Evolutionary conservation across 2,329 filamentous ascomycete genomes (phyloP), one percentile per base, ranked within the genome.

Genomic region (Verticillium nonalfalfae): DNA sequence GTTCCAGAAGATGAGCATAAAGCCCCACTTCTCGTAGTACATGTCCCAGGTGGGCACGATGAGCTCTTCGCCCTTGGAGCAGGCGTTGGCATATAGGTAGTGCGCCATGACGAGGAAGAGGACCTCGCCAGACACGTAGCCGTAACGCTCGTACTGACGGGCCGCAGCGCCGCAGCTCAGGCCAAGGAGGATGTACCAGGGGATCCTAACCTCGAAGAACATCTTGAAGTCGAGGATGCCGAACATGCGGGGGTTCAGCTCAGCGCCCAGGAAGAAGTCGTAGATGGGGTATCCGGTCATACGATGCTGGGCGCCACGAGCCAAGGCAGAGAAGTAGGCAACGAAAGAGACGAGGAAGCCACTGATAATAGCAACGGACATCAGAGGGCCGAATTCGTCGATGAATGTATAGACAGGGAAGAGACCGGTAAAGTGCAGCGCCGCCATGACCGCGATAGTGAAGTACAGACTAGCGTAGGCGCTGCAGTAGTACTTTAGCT

Each of bases 1-100:
- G 77, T 97, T 97, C 93, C 93, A 97, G 85, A 97, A 97, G 75
- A 96, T 96, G 67, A 97, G 85, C 93, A 97, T 97, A 81, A 97
- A 97, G 59, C 93, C 93, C 86, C 91, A 93, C 79, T 97, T 97
- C 81, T 97, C 93, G 70, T 92, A 94, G 81, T 96, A 96, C 89
- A 97, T 96, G 71, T 72, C 76, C 75, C 93, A 97, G 58, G 91
- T 95, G 9, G 90, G 90, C 62, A 92, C 85, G 74, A 97, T 97
- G 72, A 92, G 85, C 76, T 97, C 91, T 77, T 97, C 93, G 57
- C 90, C 93, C 79, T 97, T 97, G 68, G 89, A 87, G 79, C 93
- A 97, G 59, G 93, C 92, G 74, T 96, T 95, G 72, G 92, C 91
- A 71, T 97, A 97, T 56, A 97, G 83, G 77, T 90, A 97, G 76